Base-by-base conservation (phyloP, 1,139 yeast genomes). In the Magnusiomyces tetraspermus region DNA sequence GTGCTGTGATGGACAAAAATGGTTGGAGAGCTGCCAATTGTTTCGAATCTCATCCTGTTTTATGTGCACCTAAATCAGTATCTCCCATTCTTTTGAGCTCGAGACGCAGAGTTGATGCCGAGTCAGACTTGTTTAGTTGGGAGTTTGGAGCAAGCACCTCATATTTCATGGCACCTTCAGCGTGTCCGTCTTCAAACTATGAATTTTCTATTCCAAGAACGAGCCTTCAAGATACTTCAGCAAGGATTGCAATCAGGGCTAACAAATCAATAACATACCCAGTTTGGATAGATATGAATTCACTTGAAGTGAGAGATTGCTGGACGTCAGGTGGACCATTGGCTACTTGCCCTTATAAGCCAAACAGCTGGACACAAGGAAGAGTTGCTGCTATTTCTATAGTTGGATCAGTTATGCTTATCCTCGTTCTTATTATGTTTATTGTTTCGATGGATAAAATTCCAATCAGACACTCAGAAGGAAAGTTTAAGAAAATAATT, bases 281-380 rank as follows among this genome's bases (percentile, higher is more conserved):
- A 0, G 73, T 83, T 0, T 92, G 97, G 97, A 78, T 89, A 2
- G 92, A 89, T 66, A 61, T 89, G 58, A 92, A 92, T 65, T 88
- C 92, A 31, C 75, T 92, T 19, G 78, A 88, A 0, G 80, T 82
- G 4, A 68, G 76, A 19, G 77, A 80, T 52, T 90, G 98, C 65
- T 90, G 94, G 89, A 90, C 88, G 1, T 69, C 80, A 1, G 97
- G 95, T 1, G 96, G 96, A 0, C 81, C 90, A 0, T 76, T 78
- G 56, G 83, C 94, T 0, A 67, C 71, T 36, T 90, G 98, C 65
- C 96, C 96, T 0, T 90, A 89, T 63, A 79, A 78, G 54, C 54
- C 57, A 8, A 71, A 70, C 51, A 75, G 76, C 0, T 74, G 80
- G 23, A 72, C 72, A 42, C 73, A 80, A 50, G 79, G 78, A 53